A percentile compares a stretch with the other conserved stretches of the same genome.
Evolutionary conservation across 768 basidiomycete species (phyloP).

Genomic region (Coprinopsis strossmayeri): DNA sequence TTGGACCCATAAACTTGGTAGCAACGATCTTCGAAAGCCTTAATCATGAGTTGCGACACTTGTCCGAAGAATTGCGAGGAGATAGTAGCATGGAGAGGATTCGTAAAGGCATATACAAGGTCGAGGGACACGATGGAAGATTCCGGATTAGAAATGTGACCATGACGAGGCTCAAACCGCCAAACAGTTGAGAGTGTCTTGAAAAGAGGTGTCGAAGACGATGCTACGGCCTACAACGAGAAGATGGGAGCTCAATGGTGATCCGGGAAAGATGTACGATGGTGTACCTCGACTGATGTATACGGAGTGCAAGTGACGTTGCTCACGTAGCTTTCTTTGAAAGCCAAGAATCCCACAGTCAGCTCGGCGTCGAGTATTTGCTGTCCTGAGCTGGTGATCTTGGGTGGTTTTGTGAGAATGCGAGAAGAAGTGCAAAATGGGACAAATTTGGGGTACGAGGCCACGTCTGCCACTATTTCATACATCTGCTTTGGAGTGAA

Average conservation of each 20-base stretch:
- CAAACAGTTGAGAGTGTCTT: slow-evolving; percentile 65
- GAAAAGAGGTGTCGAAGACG: slow-evolving; percentile 69
- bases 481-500: slow-evolving; percentile 79
- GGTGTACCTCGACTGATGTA: slow-evolving; percentile 71
- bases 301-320: slow-evolving; percentile 74
- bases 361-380: slow-evolving; percentile 76
- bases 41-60: slow-evolving; percentile 83
- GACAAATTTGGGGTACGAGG: slow-evolving; percentile 78
- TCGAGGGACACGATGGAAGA: slow-evolving; percentile 84
- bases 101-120: slow-evolving; percentile 81
- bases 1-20: slow-evolving; percentile 54
- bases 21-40: slow-evolving; percentile 89
- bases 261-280: slow-evolving; percentile 2
- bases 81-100: slow-evolving; percentile 78
- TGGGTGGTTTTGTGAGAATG: slow-evolving; percentile 38
- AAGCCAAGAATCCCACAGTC: slow-evolving; percentile 80
- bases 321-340: slow-evolving; percentile 85
- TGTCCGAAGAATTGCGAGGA: slow-evolving; percentile 82
- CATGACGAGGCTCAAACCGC: slow-evolving; percentile 55
- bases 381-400: slow-evolving; percentile 21
- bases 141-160: slow-evolving; percentile 17
- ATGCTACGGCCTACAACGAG: slow-evolving; percentile 54
- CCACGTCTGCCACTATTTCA: slow-evolving; percentile 80
- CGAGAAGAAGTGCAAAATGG: slow-evolving; percentile 81
- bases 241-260: slow-evolving; percentile 2